phyloP scores from a whole-genome alignment of 768 basidiomycete genomes.

The Mycena kentingensis region DNA sequence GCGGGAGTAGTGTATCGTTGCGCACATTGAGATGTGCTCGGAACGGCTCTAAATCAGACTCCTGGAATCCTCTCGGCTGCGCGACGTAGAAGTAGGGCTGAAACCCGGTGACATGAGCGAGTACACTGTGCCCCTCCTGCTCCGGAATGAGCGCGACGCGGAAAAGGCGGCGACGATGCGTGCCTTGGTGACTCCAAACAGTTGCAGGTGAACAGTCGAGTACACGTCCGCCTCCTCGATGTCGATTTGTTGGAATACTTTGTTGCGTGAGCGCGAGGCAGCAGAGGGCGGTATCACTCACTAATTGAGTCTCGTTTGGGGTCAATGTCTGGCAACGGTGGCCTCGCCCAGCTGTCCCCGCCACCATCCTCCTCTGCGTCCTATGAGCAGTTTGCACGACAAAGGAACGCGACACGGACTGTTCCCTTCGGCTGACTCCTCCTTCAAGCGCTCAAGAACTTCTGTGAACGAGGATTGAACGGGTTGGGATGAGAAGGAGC shows the following conservation, averaged over 20 bases:
- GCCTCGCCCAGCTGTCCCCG: constrained; percentile 73
- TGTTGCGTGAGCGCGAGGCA: neutral
- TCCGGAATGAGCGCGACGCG: constrained; percentile 5
- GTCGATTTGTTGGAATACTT: constrained; percentile 97
- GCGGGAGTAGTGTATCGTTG: constrained; percentile 2
- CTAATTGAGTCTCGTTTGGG: constrained; percentile 67
- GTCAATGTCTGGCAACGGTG: constrained; percentile 55
- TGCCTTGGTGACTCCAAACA: constrained; percentile 93
- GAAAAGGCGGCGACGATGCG: constrained; percentile 11
- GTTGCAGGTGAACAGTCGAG: constrained; percentile 50
- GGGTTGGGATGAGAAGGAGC: constrained; percentile 43
- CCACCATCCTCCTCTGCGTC: constrained; percentile 72
- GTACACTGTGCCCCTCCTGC: constrained; percentile 85
- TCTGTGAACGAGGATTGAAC: constrained; percentile 61
- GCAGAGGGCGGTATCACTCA: constrained; percentile 34
- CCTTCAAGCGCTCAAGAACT: constrained; percentile 62
- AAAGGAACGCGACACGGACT: constrained; percentile 36
- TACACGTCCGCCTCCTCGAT: constrained; percentile 64
- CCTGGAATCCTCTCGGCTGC: constrained; percentile 79
- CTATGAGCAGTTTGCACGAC: neutral
- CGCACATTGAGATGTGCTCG: constrained; percentile 74
- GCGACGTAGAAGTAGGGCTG: constrained; percentile 92
- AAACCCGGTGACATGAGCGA: constrained; percentile 81
- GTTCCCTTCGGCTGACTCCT: constrained; percentile 45
- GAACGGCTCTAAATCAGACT: constrained; percentile 68